Percentiles rank a stretch among this genome's conserved stretches.
phyloP scores from a whole-genome alignment of 139 green algal species.

The Spirogloea muscicola region DNA sequence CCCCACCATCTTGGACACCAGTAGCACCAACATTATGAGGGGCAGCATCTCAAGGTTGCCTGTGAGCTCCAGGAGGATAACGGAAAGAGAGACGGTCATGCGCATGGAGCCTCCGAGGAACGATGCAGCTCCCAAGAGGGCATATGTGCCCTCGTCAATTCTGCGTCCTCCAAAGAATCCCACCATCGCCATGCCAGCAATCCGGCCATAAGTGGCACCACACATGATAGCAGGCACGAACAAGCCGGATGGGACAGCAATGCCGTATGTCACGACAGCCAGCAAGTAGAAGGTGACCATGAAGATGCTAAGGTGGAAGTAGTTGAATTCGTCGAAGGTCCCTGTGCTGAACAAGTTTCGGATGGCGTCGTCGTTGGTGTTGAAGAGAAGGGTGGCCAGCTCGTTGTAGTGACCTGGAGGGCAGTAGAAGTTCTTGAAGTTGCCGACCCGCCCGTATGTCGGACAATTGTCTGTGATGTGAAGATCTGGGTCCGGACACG shows the following conservation, averaged over 20 bases:
- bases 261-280: conserved; percentile 68
- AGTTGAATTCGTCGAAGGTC: conserved; percentile 64
- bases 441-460: conserved; percentile 58
- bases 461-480: conserved; percentile 54
- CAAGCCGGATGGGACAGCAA: conserved; percentile 65
- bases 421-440: conserved; percentile 60
- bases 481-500: conserved; percentile 47
- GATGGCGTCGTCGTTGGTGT: conserved; percentile 76
- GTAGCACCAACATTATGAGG: conserved; percentile 78
- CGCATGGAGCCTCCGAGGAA: conserved; percentile 72
- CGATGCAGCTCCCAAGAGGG: conserved; percentile 63
- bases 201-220: conserved; percentile 71
- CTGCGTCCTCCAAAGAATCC: conserved; percentile 30
- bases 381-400: conserved; percentile 80
- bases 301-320: conserved; percentile 16
- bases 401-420: conserved; percentile 67
- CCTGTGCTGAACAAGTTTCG: conserved; percentile 70
- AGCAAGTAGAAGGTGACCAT: conserved; percentile 63
- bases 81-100: conserved; percentile 67
- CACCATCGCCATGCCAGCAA: conserved; percentile 71
- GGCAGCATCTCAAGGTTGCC: conserved; percentile 74
- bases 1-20: conserved; percentile 67
- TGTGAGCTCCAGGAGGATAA: conserved; percentile 83
- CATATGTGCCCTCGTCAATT: conserved; percentile 63
- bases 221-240: conserved; percentile 80